Conservation (phyloP, 192 early-diverging fungal genomes). For the Phycomyces nitens region DNA sequence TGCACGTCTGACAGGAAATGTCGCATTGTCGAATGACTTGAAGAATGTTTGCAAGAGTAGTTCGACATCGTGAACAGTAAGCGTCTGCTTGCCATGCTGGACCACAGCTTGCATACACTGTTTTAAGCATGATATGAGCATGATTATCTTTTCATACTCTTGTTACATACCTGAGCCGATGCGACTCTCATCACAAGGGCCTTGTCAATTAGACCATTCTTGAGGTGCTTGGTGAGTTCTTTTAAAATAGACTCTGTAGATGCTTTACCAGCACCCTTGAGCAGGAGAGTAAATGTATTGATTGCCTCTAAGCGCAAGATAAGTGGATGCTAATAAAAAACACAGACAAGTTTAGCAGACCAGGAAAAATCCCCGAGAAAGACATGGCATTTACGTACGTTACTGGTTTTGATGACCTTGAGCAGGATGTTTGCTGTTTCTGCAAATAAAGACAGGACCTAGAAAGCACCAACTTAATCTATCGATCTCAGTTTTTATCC, state of each 20-base stretch:
- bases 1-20: conserved; percentile 45
- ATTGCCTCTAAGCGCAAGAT: conserved; percentile 68
- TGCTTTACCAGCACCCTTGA: conserved; percentile 75
- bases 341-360: not conserved
- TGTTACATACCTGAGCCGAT: conserved; percentile 59
- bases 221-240: conserved; percentile 68
- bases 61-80: conserved; percentile 57
- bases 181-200: conserved; percentile 61
- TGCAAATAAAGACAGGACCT: conserved; percentile 65
- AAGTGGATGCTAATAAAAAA: conserved; percentile 37
- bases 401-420: conserved; percentile 65
- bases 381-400: conserved; percentile 39
- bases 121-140: not conserved
- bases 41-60: conserved; percentile 35
- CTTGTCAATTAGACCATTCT: conserved; percentile 67
- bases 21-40: conserved; percentile 53
- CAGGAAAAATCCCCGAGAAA: not conserved
- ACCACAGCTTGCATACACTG: conserved; percentile 35
- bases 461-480: not conserved
- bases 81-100: conserved; percentile 32
- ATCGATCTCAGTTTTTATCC: too few species aligned
- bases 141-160: too few species aligned
- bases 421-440: conserved; percentile 59
- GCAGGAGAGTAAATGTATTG: conserved; percentile 54
- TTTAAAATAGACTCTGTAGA: conserved; percentile 63